phyloP scores from a whole-genome alignment of 495 filamentous ascomycete species.

The Penicillium cosmopolitanum region DNA sequence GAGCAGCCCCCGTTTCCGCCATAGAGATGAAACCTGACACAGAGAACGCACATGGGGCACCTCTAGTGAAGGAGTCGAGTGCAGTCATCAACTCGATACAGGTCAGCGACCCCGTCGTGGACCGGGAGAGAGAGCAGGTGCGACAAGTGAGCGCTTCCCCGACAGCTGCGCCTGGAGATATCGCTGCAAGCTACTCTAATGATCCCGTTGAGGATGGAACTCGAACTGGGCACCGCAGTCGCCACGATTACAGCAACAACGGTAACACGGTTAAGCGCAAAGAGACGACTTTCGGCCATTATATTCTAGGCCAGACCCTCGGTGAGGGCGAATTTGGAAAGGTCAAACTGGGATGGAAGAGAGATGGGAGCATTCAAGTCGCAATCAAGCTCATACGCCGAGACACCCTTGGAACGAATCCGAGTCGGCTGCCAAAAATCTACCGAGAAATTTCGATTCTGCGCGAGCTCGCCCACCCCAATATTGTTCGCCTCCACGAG shows the following conservation, averaged over 20 bases:
- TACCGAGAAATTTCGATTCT: constrained; percentile 95
- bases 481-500: constrained; percentile 96
- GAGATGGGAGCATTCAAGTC: constrained; percentile 90
- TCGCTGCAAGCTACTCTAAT: constrained; percentile 46
- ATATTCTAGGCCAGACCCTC: constrained; percentile 93
- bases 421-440: constrained; percentile 89
- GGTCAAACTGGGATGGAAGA: constrained; percentile 99
- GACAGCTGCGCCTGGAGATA: constrained; percentile 51
- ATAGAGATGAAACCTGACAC: constrained; percentile 25
- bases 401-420: constrained; percentile 84
- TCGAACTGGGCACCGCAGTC: constrained; percentile 65
- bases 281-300: constrained; percentile 90
- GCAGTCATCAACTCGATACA: constrained; percentile 75
- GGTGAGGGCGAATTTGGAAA: constrained; percentile 99
- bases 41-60: constrained; percentile 30
- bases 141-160: constrained; percentile 67
- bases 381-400: constrained; percentile 97
- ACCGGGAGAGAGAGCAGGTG: constrained; percentile 75
- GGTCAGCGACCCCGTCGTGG: constrained; percentile 77
- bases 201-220: constrained; percentile 64
- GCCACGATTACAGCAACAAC: constrained; percentile 71
- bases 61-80: constrained; percentile 44
- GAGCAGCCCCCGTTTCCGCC: constrained; percentile 16
- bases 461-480: constrained; percentile 83
- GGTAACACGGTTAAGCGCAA: constrained; percentile 58